Base-by-base conservation (phyloP, 495 filamentous ascomycete species). In the Pseudomonodictys pantanalensis region DNA sequence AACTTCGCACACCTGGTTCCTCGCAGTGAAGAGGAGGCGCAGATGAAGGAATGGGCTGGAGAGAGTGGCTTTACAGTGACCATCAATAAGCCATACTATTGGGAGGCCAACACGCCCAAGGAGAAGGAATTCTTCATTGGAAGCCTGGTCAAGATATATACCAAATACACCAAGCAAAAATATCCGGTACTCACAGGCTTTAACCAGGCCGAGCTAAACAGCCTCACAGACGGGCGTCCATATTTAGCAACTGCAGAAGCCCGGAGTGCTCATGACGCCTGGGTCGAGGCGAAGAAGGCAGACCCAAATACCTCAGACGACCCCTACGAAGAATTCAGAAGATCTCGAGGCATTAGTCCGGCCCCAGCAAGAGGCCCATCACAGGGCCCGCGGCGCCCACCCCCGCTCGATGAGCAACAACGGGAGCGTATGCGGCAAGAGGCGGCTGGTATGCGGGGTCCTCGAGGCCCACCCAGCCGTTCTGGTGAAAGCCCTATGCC, bases 121-220 rank as follows among this genome's bases (percentile, higher is more conserved):
- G 93, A 97, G 72, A 97, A 97, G 78, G 91, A 95, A 54, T 97
- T 96, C 75, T 98, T 98, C 72, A 95, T 97, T 68, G 88, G 86
- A 24, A 95, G 90, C 68, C 71, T 97, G 60, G 82, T 97, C 58
- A 97, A 97, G 74, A 96, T 98, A 33, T 98, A 87, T 70, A 86
- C 82, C 56, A 97, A 97, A 69, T 98, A 97, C 69, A 97, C 95
- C 10, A 88, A 89, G 24, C 93, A 95, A 9, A 88, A 83, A 57
- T 73, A 86, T 22, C 93, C 93, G 20, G 81, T 83, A 32, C 75
- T 98, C 17, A 78, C 83, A 42, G 92, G 92, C 7, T 97, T 97
- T 71, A 87, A 88, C 64, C 78, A 85, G 30, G 83, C 80, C 38
- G 91, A 96, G 72, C 79, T 84, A 26, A 90, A 92, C 57, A 75